phyloP scores from a whole-genome alignment of 2,329 filamentous ascomycete genomes.

The Colletotrichum spinosum region DNA sequence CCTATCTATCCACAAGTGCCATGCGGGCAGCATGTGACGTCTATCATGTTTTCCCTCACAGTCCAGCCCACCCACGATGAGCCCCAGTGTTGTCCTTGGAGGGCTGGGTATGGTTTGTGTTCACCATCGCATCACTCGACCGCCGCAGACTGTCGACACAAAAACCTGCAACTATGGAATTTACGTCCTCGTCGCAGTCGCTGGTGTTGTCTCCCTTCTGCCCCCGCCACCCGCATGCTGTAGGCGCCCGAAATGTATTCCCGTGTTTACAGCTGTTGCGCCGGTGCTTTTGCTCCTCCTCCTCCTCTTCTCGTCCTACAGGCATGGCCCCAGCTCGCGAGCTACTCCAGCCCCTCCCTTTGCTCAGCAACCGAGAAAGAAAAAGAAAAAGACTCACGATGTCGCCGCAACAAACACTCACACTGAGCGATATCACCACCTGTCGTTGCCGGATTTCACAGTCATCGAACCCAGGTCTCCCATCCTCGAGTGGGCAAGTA shows the following conservation, averaged over 20 bases:
- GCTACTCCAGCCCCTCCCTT: constrained; percentile 22
- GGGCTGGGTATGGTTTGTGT: constrained; percentile 4
- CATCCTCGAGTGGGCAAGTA: not conserved
- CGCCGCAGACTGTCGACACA: not conserved
- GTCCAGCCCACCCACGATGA: no score
- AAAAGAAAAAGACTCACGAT: constrained; percentile 7
- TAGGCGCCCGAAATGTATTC: not conserved
- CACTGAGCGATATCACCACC: not conserved
- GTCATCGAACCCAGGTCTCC: not conserved
- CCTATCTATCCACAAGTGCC: not conserved
- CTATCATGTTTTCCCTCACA: constrained; percentile 20
- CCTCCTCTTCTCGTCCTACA: not conserved
- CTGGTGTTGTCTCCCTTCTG: not conserved
- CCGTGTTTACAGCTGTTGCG: no score
- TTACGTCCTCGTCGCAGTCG: constrained; percentile 9
- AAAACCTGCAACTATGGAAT: constrained; percentile 30
- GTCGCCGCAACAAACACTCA: constrained; percentile 8
- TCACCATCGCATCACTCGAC: constrained; percentile 26
- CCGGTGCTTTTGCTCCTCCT: no score
- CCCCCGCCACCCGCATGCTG: not conserved
- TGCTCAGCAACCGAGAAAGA: constrained; percentile 15
- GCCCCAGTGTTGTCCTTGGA: not conserved
- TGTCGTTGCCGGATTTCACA: constrained; percentile 4
- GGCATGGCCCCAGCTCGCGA: constrained; percentile 26
- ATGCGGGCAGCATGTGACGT: constrained; percentile 35